Evolutionary conservation across 2,329 filamentous ascomycete genomes (phyloP).

Genomic region (Aspergillus jensenii): DNA sequence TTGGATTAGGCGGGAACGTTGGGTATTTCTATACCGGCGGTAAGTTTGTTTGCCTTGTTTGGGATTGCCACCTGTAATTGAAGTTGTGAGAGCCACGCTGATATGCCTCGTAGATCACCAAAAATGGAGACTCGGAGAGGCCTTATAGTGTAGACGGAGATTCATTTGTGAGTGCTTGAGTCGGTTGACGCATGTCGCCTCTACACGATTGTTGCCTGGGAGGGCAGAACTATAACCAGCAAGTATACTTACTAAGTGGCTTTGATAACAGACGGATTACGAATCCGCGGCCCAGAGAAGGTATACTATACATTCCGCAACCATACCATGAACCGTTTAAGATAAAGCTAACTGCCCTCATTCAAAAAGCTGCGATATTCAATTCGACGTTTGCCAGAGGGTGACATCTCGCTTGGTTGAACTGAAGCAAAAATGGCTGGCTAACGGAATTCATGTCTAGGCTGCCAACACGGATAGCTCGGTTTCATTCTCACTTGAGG

Average conservation of each 20-base stretch:
- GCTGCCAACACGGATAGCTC: conserved; percentile 14
- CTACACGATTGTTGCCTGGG: not conserved
- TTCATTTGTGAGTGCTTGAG: conserved; percentile 20
- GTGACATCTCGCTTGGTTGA: conserved; percentile 2
- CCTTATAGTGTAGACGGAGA: conserved; percentile 25
- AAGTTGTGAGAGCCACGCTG: not conserved
- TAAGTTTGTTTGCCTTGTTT: conserved; percentile 1
- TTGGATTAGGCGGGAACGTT: conserved; percentile 8
- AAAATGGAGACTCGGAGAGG: conserved; percentile 19
- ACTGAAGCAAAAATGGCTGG: not conserved
- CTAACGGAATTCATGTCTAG: conserved; percentile 1
- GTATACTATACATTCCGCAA: conserved; percentile 4
- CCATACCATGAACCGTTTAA: too few relatives aligned
- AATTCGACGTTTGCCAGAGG: conserved; percentile 23
- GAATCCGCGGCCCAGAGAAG: conserved; percentile 21
- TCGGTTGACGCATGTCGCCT: not conserved
- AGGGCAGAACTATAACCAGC: not conserved
- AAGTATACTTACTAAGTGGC: not conserved
- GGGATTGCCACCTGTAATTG: not conserved
- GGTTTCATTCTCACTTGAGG: conserved; percentile 14
- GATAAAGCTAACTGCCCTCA: not conserved
- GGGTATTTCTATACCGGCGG: conserved; percentile 10
- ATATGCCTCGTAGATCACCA: conserved; percentile 13
- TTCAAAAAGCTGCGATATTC: conserved; percentile 19
- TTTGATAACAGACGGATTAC: conserved; percentile 16